Conservation (phyloP, 495 filamentous ascomycete genomes). For the Penicillium waksmanii region DNA sequence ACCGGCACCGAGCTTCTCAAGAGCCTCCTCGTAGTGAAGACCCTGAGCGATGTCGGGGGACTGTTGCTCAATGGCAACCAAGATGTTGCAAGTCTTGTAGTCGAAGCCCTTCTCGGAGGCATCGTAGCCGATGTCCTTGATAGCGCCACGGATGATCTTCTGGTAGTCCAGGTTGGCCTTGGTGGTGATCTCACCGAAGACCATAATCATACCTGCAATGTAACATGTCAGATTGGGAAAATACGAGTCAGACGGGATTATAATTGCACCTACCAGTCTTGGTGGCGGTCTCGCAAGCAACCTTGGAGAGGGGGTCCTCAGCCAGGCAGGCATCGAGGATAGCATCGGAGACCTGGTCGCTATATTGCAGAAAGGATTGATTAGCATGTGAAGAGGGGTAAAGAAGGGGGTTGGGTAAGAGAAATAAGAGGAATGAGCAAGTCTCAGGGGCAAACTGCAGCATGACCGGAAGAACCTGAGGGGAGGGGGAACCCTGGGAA, state of each 20-base stretch:
- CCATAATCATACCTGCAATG: conserved; percentile 85
- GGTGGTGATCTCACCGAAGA: conserved; percentile 99
- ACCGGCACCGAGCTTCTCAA: conserved; percentile 97
- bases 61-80: conserved; percentile 99
- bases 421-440: no score
- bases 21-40: conserved; percentile 92
- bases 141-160: conserved; percentile 90
- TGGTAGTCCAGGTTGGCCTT: conserved; percentile 96
- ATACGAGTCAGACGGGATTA: conserved; percentile 5
- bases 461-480: no score
- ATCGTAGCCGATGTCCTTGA: conserved; percentile 99
- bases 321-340: conserved; percentile 96
- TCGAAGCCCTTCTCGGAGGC: conserved; percentile 97
- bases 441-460: no score
- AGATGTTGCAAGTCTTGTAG: conserved; percentile 99
- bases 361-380: conserved; percentile 28
- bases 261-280: conserved; percentile 74
- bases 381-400: conserved; percentile 17
- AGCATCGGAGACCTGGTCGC: conserved; percentile 97
- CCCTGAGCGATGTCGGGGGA: conserved; percentile 98
- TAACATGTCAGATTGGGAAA: conserved; percentile 23
- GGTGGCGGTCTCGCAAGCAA: conserved; percentile 97
- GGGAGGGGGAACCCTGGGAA: background rate
- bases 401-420: background rate
- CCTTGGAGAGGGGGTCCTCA: conserved; percentile 95